These are phyloP conservation scores for Ogataea nitratoaversa DNA, from an alignment of 805 yeast genomes.

Conservation along the genomic window DNA sequence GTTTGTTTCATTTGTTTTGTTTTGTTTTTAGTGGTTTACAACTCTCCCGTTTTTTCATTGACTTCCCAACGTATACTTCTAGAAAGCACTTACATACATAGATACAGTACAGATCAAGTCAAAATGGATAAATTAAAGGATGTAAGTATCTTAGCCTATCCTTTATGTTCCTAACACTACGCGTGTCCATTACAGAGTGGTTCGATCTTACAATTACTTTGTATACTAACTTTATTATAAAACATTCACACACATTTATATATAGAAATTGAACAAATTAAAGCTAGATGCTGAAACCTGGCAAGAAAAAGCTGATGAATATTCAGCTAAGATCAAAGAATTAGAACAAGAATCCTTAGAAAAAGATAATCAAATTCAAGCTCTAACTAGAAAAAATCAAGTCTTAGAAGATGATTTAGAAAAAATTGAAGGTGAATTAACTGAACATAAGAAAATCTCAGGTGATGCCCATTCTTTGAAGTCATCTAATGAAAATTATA, in stretches of 20 bases:
- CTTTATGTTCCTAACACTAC: neutral
- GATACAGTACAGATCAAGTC: neutral
- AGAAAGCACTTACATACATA: neutral
- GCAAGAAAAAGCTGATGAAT: conserved; percentile 95
- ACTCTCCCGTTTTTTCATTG: neutral
- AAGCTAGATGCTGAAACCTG: conserved; percentile 95
- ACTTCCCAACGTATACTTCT: too few species aligned
- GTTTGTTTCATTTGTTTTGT: neutral
- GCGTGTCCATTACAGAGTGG: neutral
- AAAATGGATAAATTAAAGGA: conserved; percentile 49
- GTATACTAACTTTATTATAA: neutral
- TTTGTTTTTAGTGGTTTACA: neutral
- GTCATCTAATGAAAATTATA: conserved; percentile 83
- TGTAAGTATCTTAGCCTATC: conserved; percentile 28
- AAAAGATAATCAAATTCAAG: conserved; percentile 92
- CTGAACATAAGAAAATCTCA: conserved; percentile 77
- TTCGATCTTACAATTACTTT: too few species aligned
- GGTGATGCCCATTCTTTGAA: conserved; percentile 88
- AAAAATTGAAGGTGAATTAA: conserved; percentile 67
- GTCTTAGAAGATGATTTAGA: conserved; percentile 81
- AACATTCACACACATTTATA: neutral
- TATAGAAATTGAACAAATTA: conserved; percentile 78
- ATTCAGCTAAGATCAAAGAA: conserved; percentile 72
- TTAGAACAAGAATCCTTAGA: conserved; percentile 89
- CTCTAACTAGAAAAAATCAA: conserved; percentile 88